These are phyloP conservation scores for Bipolaris gigantea DNA, from an alignment of 2,329 filamentous ascomycete species.

Conservation along the genomic window DNA sequence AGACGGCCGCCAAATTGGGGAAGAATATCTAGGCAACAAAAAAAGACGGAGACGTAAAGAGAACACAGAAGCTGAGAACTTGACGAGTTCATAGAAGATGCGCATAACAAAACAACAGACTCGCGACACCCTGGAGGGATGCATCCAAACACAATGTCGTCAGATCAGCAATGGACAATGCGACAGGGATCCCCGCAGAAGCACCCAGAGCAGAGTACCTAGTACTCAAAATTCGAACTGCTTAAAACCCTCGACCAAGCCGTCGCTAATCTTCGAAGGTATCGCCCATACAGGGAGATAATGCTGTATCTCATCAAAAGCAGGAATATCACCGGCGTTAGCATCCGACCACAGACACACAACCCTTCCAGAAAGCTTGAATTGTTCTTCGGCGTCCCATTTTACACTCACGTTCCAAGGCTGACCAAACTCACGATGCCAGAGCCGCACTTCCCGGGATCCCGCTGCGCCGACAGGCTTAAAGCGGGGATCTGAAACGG, in stretches of 20 bases:
- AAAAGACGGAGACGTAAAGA: background rate
- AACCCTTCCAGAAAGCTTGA: constrained; percentile 59
- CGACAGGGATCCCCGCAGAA: constrained; percentile 30
- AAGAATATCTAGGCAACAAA: constrained; percentile 2
- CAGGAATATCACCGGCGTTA: constrained; percentile 76
- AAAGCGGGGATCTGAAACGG: constrained; percentile 65
- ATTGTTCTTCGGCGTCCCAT: constrained; percentile 55
- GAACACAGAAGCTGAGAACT: constrained; percentile 1
- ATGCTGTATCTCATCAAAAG: constrained; percentile 75
- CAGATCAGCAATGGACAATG: constrained; percentile 32
- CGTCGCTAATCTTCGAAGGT: constrained; percentile 73
- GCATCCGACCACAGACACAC: constrained; percentile 87
- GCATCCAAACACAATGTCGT: constrained; percentile 37
- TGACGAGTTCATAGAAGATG: constrained; percentile 15
- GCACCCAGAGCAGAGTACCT: constrained; percentile 24
- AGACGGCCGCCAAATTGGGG: constrained; percentile 10
- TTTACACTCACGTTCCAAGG: constrained; percentile 75
- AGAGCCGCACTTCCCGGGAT: constrained; percentile 71
- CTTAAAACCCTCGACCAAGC: constrained; percentile 79
- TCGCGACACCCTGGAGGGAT: constrained; percentile 36
- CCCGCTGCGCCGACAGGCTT: constrained; percentile 65
- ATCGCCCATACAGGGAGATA: constrained; percentile 81
- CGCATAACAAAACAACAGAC: constrained; percentile 28
- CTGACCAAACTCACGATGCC: constrained; percentile 77
- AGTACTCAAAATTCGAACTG: constrained; percentile 53